Base-by-base conservation (phyloP, 1,139 yeast genomes). In the Debaryomyces coudertii region DNA sequence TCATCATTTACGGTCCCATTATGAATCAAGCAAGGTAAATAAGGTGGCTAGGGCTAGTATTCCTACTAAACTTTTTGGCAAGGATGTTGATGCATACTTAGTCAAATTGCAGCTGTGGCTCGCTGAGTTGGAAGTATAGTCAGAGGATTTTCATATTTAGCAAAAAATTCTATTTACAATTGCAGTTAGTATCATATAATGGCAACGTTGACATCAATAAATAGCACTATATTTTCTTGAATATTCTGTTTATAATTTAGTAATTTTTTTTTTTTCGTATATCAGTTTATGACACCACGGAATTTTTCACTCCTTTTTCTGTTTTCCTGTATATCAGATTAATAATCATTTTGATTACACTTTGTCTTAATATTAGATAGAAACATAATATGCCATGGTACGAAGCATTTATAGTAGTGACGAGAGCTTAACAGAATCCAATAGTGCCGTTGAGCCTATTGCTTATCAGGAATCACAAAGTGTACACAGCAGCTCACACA, bases 1-100 rank as follows among this genome's bases (percentile, higher is more conserved):
- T 9, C 27, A 46, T 2, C 71, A 66, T 34, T 50, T 71, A 12
- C 33, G 38, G 9, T 37, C 47, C 2, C 76, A 71, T 47, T 57
- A 55, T 30, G 63, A 66, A 25, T 39, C 57, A 16, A 65, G 71
- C 47, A 66, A 65, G 43, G 58, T 64, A 1, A 65, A 55, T 40
- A 56, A 51, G 31, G 51, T 58, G 2, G 76, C 76, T 2, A 60
- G 53, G 39, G 58, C 58, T 41, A 53, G 62, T 35, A 66, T 71
- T 2, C 76, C 76, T 0, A 38, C 51, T 2, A 37, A 50, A 11
- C 36, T 58, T 7, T 55, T 68, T 3, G 71, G 72, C 3, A 61
- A 58, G 34, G 57, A 64, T 39, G 51, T 63, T 8, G 36, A 37
- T 1, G 46, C 40, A 3, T 66, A 60, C 47, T 36, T 69, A n/a